Evolutionary conservation across 2,329 filamentous ascomycete genomes (phyloP), one percentile per base, ranked within the genome.

Genomic region (Verticillium nonalfalfae): DNA sequence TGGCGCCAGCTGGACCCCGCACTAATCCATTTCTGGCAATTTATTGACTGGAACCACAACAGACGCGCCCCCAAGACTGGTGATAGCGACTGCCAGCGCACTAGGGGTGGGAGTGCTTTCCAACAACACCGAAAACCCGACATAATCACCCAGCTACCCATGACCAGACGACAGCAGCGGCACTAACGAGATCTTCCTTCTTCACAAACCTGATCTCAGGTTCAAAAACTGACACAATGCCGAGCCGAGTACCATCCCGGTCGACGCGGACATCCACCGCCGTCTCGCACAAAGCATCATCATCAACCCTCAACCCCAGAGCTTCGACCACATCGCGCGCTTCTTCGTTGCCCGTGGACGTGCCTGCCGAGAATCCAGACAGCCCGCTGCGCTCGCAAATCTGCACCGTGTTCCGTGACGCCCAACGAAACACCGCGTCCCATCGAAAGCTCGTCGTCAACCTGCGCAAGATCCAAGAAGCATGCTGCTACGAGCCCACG

Each of bases 401-500:
- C 59, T 90, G 88, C 71, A 76, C 82, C 60, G 82, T 92, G 57
- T 93, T 93, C 71, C 83, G 84, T 66, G 90, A 93, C 73, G 93
- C 94, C 38, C 95, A 99, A 74, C 88, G 89, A 68, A 96, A 91
- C 1, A 96, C 90, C 0, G 92, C 93, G 1, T 91, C 91, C 1
- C 95, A 99, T 73, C 83, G 94, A 63, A 98, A 98, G 72, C 83
- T 97, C 0, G 89, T 90, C 4, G 90, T 97, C 63, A 93, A 88
- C 58, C 78, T 99, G 63, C 87, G 94, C 65, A 97, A 97, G 75
- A 84, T 97, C 54, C 94, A 98, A 70, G 94, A 97, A 72, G 82
- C 88, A 40, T 97, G 92, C 77, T 88, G 85, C 71, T 88, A 88
- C 68, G 85, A 88, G 67, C 85, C 79, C 18, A 80, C 76, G 38